Percentiles rank a stretch among this genome's conserved stretches.
These are phyloP conservation scores for Vigna mungo DNA, from an alignment of 306 rosid species.

Conservation along the genomic window DNA sequence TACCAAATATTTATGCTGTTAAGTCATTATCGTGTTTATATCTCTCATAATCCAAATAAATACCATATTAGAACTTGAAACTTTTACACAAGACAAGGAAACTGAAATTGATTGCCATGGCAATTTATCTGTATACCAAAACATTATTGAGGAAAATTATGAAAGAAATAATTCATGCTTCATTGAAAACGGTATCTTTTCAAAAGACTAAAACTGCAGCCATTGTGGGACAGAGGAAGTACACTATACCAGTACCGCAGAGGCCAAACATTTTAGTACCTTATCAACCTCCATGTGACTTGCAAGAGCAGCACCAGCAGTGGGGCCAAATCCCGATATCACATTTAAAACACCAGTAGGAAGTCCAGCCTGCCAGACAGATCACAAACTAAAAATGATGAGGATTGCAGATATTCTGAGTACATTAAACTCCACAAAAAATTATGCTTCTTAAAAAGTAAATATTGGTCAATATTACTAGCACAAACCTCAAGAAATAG, in stretches of 20 bases:
- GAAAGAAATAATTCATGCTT: too few relatives aligned
- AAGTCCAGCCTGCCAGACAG: constrained; percentile 83
- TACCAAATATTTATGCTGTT: constrained; percentile 23
- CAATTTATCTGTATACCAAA: not conserved
- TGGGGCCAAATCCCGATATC: constrained; percentile 91
- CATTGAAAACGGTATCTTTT: too few relatives aligned
- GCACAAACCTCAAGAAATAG: constrained; percentile 76
- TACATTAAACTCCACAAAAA: constrained; percentile 13
- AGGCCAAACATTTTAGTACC: constrained; percentile 56
- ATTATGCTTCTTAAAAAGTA: not conserved
- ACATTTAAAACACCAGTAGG: constrained; percentile 87
- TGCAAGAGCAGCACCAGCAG: constrained; percentile 94
- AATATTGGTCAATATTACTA: not conserved
- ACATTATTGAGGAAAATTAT: too few relatives aligned
- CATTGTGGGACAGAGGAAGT: too few relatives aligned
- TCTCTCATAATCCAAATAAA: constrained; percentile 25
- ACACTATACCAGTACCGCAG: not conserved
- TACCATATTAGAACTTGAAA: constrained; percentile 8
- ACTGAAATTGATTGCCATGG: not conserved
- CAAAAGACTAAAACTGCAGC: too few relatives aligned
- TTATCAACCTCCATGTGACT: constrained; percentile 96
- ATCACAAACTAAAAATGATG: constrained; percentile 35
- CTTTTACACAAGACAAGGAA: constrained; percentile 24
- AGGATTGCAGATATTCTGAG: not conserved
- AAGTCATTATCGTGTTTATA: not conserved